phyloP scores from a whole-genome alignment of 1,139 yeast species.

The Pichia sp. region DNA sequence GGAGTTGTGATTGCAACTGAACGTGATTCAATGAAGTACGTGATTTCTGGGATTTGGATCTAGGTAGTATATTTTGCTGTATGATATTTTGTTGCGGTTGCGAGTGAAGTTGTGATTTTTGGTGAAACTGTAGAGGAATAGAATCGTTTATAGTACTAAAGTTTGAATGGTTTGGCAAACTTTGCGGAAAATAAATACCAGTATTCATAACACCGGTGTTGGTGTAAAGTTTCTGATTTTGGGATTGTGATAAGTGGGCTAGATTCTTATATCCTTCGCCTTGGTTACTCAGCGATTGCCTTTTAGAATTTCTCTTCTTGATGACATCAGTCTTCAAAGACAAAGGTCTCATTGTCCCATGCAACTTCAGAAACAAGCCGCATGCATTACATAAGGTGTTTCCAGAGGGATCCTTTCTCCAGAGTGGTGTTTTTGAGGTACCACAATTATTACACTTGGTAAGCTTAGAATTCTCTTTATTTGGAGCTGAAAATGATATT shows the following conservation, averaged over 20 bases:
- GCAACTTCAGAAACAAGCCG: slow-evolving; percentile 48
- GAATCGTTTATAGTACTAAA: background rate
- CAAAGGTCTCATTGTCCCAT: slow-evolving; percentile 51
- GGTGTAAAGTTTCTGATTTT: background rate
- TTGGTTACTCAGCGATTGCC: slow-evolving; percentile 17
- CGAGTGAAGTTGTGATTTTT: slow-evolving; percentile 1
- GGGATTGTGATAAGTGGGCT: slow-evolving; percentile 2
- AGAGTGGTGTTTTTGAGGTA: slow-evolving; percentile 48
- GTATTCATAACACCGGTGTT: no score
- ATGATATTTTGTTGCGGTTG: background rate
- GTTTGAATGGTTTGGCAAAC: slow-evolving; percentile 9
- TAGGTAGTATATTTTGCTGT: no score
- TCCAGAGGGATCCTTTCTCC: slow-evolving; percentile 51
- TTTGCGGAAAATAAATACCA: slow-evolving; percentile 13
- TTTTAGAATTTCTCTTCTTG: slow-evolving; percentile 42
- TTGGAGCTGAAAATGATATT: slow-evolving; percentile 18
- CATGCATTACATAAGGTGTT: slow-evolving; percentile 55
- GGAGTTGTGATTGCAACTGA: background rate
- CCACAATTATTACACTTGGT: slow-evolving; percentile 44
- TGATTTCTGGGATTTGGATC: no score
- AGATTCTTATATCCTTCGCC: slow-evolving; percentile 13
- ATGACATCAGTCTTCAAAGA: slow-evolving; percentile 51
- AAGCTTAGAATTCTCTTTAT: slow-evolving; percentile 11
- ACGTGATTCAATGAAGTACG: background rate
- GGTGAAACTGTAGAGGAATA: slow-evolving; percentile 4